Evolutionary conservation across 208 protist genomes (phyloP), one percentile per base, ranked within the genome.

Genomic region (Crithidia sp.): DNA sequence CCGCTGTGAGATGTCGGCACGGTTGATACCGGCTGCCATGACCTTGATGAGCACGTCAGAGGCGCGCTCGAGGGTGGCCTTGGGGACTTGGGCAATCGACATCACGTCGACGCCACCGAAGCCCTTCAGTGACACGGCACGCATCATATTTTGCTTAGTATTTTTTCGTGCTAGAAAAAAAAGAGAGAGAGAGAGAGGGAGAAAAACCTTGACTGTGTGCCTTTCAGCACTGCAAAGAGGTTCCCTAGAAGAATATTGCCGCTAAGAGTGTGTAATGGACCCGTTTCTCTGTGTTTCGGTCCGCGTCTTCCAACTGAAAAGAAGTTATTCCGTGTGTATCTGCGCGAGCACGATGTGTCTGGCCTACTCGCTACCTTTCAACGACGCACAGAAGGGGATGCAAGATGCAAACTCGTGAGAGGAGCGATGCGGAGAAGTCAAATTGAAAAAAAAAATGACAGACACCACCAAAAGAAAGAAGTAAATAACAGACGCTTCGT

Each of bases 1-100:
- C 28, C 88, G 83, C 70, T 97, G 91, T 28, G 77, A 84, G 17
- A 93, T 60, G 77, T 98, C 94, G 2, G 80, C 94, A 5, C 92
- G 73, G 65, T 98, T 98, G 9, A 98, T 76, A 16, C 89, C 96
- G 55, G 91, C 91, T 0, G 92, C 86, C 67, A 88, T 87, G 5
- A 97, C 89, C 52, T 88, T 88, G 19, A 98, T 92, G 39, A 97
- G 89, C 17, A 97, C 80, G 64, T 93, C 88, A 4, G 73, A 83
- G 43, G 71, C 64, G 52, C 68, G 73, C 10, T 76, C 67, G 13
- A 93, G 7, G 16, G 67, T 62, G 6, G 73, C 68, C 74, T 80
- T 88, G 54, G 90, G 77, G 13, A 93, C 75, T 16, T 81, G 45
- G 47, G 69, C 72, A 12, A 91, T 16, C 36, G 82, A 40, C 61